Base-by-base conservation (phyloP, 2,329 filamentous ascomycete species). In the Beauveria medogensis region DNA sequence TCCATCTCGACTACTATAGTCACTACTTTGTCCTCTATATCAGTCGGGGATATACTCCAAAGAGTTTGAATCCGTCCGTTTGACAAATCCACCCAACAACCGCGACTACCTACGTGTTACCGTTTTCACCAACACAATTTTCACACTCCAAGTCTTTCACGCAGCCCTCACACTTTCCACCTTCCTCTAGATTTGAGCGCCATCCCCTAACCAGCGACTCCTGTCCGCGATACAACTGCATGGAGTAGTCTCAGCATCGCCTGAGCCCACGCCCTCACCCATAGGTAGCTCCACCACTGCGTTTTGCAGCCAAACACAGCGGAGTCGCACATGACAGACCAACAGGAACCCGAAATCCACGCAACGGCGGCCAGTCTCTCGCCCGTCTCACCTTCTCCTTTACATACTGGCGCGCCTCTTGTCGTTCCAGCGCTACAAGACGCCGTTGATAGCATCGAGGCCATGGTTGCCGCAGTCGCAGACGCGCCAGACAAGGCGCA, bases 361-460 rank as follows among this genome's bases (percentile, higher is more conserved):
- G 80, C 80, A 67, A 76, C 79, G 66, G 80, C 80, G 72, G 75
- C 78, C 53, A 34, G 41, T 70, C 73, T 83, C 61, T 81, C 76
- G 53, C 80, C 80, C 14, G 68, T 82, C 55, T 82, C 80, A 56
- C 81, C 80, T 53, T 72, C 78, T 61, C 74, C 78, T 61, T 68
- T 80, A 62, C 75, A 81, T 65, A 75, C 74, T 53, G 74, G 77
- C 60, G 77, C 78, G 28, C 72, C 79, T 51, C 70, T 77, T 59
- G 73, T 78, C 63, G 76, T 82, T 58, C 80, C 80, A 37, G 72
- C 74, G 28, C 78, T 83, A 61, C 80, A 83, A 68, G 74, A 81
- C 63, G 80, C 79, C 59, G 80, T 79, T 66, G 80, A 82, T 64
- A 76, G 73, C 63, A 73, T 80, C 63, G 77, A 77, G 73, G 75